Evolutionary conservation across 176 grass and related monocot genomes (phyloP).

Genomic region (Coix lacrymajobi): DNA sequence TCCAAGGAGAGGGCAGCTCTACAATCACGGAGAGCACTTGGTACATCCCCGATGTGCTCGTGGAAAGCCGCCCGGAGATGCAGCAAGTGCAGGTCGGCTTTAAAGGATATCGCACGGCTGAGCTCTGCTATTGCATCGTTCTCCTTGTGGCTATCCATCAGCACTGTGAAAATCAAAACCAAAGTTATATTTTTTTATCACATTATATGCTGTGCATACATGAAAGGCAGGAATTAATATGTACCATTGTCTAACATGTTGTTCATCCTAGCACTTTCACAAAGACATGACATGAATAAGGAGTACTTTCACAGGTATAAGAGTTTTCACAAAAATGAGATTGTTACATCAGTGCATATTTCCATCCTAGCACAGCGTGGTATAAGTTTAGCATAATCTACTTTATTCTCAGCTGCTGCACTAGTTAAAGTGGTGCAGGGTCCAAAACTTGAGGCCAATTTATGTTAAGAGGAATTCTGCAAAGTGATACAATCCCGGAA

Average conservation of each 20-base stretch:
- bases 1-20: constrained; percentile 81
- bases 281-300: background rate
- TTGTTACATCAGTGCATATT: background rate
- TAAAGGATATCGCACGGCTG: constrained; percentile 69
- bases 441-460: background rate
- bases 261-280: background rate
- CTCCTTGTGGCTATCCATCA: constrained; percentile 95
- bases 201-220: background rate
- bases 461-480: background rate
- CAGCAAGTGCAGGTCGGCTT: constrained; percentile 81
- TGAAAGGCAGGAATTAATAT: background rate
- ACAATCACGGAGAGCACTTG: constrained; percentile 68
- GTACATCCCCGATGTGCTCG: constrained; percentile 67
- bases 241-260: background rate
- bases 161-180: constrained; percentile 46
- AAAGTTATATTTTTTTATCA: background rate
- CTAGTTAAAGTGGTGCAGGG: background rate
- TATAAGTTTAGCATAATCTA: background rate
- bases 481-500: background rate
- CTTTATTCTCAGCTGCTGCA: background rate
- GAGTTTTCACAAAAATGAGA: background rate
- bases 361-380: background rate
- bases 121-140: constrained; percentile 83
- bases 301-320: background rate
- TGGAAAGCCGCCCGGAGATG: constrained; percentile 90